Evolutionary conservation across 164 flowering plant genomes (phyloP).

Genomic region (Stephania yunnanensis): DNA sequence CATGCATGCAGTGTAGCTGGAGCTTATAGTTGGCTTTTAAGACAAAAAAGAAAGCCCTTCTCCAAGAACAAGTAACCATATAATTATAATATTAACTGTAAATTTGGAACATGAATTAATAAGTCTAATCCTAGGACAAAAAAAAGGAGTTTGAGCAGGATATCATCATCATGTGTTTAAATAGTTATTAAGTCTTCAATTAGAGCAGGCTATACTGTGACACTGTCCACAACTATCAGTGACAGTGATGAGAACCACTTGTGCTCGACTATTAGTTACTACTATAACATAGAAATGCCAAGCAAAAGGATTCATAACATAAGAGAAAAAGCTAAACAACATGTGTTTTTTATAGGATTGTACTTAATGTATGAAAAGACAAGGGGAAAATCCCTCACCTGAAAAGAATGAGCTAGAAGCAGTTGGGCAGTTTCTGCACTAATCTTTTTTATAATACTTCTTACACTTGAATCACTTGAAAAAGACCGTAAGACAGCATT

Average conservation of each 20-base stretch:
- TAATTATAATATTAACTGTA: too few species aligned
- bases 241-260: background rate
- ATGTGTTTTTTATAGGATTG: background rate
- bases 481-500: conserved; percentile 49
- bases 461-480: conserved; percentile 39
- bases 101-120: too few species aligned
- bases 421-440: conserved; percentile 45
- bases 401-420: conserved; percentile 76
- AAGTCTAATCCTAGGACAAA: too few species aligned
- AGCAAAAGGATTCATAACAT: background rate
- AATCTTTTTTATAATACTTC: conserved; percentile 47
- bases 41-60: too few species aligned
- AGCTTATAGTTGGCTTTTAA: too few species aligned
- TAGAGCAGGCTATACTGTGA: background rate
- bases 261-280: background rate
- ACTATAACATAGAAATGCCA: background rate
- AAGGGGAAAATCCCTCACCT: conserved; percentile 34
- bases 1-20: too few species aligned
- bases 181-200: background rate
- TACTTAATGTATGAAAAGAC: background rate
- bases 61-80: too few species aligned
- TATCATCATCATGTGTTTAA: background rate
- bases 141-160: too few species aligned
- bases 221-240: background rate
- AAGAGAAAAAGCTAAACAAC: background rate